Evolutionary conservation across 129 eudicot species (phyloP).

Genomic region (Flaveria trinervia): DNA sequence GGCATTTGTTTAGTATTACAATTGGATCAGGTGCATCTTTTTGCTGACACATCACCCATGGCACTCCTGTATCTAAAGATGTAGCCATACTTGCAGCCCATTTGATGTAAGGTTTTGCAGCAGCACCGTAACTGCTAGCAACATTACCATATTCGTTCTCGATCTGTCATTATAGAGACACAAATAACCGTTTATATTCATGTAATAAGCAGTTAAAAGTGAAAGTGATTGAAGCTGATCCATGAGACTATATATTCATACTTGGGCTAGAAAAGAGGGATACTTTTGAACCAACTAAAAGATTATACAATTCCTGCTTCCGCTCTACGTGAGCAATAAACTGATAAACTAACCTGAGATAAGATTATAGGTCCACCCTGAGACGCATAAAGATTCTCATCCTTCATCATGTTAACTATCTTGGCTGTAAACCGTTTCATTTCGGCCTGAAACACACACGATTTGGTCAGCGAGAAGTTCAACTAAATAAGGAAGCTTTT

Average conservation of each 20-base stretch:
- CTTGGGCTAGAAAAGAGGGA: too few species aligned
- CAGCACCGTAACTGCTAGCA: conserved; percentile 56
- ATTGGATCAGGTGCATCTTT: conserved; percentile 83
- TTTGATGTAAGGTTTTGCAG: conserved; percentile 63
- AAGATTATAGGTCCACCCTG: conserved; percentile 97
- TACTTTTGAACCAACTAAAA: too few species aligned
- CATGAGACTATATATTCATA: too few species aligned
- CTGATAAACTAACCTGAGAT: conserved; percentile 67
- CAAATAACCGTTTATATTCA: not conserved
- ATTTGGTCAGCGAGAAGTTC: conserved; percentile 2
- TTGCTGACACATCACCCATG: conserved; percentile 99
- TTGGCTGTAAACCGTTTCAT: conserved; percentile 93
- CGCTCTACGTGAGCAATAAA: not conserved
- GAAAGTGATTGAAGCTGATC: too few species aligned
- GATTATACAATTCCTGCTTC: not conserved
- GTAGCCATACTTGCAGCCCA: conserved; percentile 99
- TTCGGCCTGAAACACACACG: conserved; percentile 53
- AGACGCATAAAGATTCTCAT: conserved; percentile 80
- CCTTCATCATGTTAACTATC: conserved; percentile 86
- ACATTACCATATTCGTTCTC: conserved; percentile 95
- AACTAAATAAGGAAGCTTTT: not conserved
- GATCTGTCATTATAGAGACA: conserved; percentile 47
- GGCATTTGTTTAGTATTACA: conserved; percentile 36
- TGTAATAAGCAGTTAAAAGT: not conserved
- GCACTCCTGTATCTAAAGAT: conserved; percentile 88